phyloP scores from a whole-genome alignment of 768 basidiomycete species.

The Hericium erinaceus region DNA sequence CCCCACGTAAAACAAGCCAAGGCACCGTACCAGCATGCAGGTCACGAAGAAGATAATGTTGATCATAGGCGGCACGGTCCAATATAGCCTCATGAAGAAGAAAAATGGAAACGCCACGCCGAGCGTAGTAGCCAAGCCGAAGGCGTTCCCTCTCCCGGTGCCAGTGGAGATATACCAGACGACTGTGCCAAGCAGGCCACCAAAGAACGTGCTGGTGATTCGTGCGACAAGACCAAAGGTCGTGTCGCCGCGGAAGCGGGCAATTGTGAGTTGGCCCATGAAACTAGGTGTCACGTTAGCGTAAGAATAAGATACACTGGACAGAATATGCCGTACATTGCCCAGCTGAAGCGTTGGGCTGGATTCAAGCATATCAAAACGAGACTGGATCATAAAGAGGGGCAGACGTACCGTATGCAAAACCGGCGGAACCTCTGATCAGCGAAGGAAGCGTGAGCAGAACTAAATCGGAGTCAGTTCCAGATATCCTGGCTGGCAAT shows the following conservation, averaged over 20 bases:
- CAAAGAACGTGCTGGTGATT: conserved; percentile 55
- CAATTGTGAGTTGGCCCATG: conserved; percentile 66
- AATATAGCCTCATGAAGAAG: conserved; percentile 63
- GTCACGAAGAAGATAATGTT: conserved; percentile 64
- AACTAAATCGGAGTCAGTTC: conserved; percentile 26
- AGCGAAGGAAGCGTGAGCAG: conserved; percentile 53
- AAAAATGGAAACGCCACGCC: conserved; percentile 66
- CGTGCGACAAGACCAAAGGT: conserved; percentile 55
- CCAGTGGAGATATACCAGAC: conserved; percentile 76
- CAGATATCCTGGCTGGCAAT: background rate
- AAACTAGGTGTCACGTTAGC: conserved; percentile 30
- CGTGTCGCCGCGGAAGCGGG: conserved; percentile 71
- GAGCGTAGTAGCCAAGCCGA: conserved; percentile 59
- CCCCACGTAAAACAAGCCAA: background rate
- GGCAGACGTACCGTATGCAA: conserved; percentile 44
- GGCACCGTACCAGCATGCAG: conserved; percentile 39
- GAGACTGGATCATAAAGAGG: background rate
- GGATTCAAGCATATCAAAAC: background rate
- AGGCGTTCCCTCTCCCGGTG: conserved; percentile 47
- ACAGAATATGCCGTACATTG: conserved; percentile 35
- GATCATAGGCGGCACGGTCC: conserved; percentile 65
- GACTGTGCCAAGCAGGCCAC: conserved; percentile 49
- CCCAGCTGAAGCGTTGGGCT: conserved; percentile 67
- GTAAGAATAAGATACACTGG: background rate
- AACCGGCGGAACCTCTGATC: conserved; percentile 40